These are phyloP conservation scores for Tetradesmus lagerheimii DNA, from an alignment of 139 green algal species.

Conservation along the genomic window DNA sequence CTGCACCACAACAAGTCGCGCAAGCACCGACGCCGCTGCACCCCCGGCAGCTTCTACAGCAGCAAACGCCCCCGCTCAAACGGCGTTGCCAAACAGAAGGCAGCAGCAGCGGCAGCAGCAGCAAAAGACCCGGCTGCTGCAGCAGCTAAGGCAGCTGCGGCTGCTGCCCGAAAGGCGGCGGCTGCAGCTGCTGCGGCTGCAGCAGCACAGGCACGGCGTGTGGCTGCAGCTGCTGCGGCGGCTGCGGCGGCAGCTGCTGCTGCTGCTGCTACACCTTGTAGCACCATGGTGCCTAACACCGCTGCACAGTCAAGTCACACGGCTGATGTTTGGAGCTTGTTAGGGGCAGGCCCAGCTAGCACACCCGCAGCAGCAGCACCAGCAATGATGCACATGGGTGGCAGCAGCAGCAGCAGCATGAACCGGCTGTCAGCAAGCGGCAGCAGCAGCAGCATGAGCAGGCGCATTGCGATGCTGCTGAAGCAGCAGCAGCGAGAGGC, in stretches of 20 bases:
- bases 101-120: background rate
- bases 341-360: background rate
- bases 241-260: background rate
- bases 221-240: background rate
- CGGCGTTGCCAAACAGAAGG: conserved; percentile 23
- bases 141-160: background rate
- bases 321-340: background rate
- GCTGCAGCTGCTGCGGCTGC: background rate
- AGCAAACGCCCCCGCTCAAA: conserved; percentile 10
- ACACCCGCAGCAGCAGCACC: background rate
- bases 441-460: background rate
- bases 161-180: background rate
- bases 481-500: conserved; percentile 13
- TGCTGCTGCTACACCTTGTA: background rate
- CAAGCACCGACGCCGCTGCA: conserved; percentile 36
- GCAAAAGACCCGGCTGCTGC: background rate
- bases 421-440: background rate
- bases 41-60: conserved; percentile 39
- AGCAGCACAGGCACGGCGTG: background rate
- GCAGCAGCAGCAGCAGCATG: background rate
- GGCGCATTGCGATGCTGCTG: background rate
- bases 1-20: conserved; percentile 39
- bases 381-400: background rate
- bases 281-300: background rate
- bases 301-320: background rate